Evolutionary conservation across 225 moss, liverwort and hornwort genomes (phyloP).

Genomic region (Asterella californica): DNA sequence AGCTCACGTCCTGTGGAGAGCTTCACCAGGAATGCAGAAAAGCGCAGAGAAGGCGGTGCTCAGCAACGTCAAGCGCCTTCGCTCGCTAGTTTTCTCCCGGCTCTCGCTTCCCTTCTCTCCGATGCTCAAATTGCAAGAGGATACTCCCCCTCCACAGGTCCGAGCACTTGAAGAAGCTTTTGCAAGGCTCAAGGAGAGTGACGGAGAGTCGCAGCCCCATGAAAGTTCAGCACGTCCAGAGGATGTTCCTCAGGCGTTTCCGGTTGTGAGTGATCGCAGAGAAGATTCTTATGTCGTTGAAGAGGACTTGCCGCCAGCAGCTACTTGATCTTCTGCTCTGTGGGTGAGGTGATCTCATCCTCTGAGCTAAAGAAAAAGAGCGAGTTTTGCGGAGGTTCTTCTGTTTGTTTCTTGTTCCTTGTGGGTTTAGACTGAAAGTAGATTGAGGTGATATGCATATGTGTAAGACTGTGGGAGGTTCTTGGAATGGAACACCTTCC

Average conservation of each 20-base stretch:
- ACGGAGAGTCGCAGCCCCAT: constrained; percentile 16
- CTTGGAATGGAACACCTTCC: no score
- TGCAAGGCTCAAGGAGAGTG: constrained; percentile 53
- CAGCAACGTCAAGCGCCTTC: constrained; percentile 49
- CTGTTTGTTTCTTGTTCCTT: no score
- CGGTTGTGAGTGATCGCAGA: neutral
- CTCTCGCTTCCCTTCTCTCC: constrained; percentile 86
- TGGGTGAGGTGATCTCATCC: neutral
- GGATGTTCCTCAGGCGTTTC: neutral
- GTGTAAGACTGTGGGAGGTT: no score
- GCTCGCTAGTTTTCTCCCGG: constrained; percentile 71
- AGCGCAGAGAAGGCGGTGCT: constrained; percentile 70
- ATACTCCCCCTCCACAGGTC: constrained; percentile 53
- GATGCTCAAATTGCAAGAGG: constrained; percentile 60
- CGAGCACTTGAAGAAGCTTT: constrained; percentile 67
- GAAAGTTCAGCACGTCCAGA: neutral
- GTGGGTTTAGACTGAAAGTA: no score
- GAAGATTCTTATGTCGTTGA: neutral
- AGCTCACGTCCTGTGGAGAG: constrained; percentile 65
- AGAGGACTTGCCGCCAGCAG: neutral
- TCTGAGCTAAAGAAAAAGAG: no score
- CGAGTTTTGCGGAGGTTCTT: no score
- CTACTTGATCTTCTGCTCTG: neutral
- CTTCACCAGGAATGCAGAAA: constrained; percentile 65
- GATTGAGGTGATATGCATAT: no score